Evolutionary conservation across 106 monocot genomes (phyloP), one percentile per base, ranked within the genome.

Genomic region (Triglochin maritima): DNA sequence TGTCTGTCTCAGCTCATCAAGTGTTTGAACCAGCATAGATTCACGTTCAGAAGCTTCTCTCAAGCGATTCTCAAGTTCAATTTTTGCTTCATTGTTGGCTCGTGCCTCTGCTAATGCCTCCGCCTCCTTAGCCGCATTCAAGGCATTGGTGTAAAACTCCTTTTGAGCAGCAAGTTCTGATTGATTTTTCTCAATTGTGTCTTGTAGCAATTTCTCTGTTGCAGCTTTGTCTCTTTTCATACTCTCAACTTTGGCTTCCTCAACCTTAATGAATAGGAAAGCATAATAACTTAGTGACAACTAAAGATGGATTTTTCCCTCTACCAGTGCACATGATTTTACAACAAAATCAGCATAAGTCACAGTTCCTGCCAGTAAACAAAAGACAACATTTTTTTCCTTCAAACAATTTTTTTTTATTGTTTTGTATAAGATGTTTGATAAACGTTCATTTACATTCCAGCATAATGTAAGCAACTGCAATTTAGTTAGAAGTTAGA

Each of bases 181-280:
- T 76, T 88, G 91, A 76, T 86, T 86, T 82, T 69, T 96, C 80
- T 96, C 96, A 64, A 84, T 84, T 52, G 91, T 96, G 82, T 96
- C 96, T 68, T 96, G 96, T 63, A 96, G 66, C 74, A 96, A 79
- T 68, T 91, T 96, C 66, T 96, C 96, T 69, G 91, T 96, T 12
- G 84, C 83, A 29, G 76, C 68, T 65, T 96, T 96, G 72, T 96
- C 88, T 66, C 76, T 87, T 71, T 91, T 91, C 60, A 91, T 82
- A 78, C 87, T 96, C 70, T 96, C 96, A 7, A 80, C 82, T 72
- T 88, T 96, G 49, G 96, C 63, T 80, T 91, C 96, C 78, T 96
- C 96, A 15, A 88, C 96, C 96, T 96, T 72, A 43, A 62, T 50
- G 66, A 61, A 50, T 44, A 72, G 17, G 47, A 16, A 60, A 62